Conservation (phyloP, 306 rosid genomes). For the Crataegus laevigata region DNA sequence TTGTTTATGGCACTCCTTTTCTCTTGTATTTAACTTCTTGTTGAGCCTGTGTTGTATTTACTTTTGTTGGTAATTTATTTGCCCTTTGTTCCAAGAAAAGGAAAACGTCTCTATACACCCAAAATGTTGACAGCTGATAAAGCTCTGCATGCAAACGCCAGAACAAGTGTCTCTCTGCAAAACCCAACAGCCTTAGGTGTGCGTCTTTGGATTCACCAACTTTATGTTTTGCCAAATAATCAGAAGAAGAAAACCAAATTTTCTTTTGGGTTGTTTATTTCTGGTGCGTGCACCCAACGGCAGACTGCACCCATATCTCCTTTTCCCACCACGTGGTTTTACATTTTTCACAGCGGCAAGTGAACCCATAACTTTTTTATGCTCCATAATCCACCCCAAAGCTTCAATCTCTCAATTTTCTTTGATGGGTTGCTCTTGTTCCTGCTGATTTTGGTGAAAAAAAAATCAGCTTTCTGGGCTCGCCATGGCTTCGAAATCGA, state of each 20-base stretch:
- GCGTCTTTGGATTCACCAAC: neutral
- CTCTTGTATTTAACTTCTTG: no score
- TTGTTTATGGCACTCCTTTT: no score
- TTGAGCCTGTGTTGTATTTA: no score
- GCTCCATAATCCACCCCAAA: constrained; percentile 3
- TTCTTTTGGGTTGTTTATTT: neutral
- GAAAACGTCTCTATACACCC: neutral
- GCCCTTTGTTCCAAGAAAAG: no score
- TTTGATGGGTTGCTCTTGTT: constrained; percentile 18
- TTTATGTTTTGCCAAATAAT: neutral
- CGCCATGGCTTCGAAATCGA: constrained; percentile 28
- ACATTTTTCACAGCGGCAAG: constrained; percentile 3
- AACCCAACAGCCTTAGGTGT: constrained; percentile 10
- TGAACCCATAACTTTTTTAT: constrained; percentile 4
- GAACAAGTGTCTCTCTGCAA: constrained; percentile 24
- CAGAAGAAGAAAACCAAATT: neutral
- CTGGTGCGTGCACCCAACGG: neutral
- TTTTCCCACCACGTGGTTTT: constrained; percentile 18
- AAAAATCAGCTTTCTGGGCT: neutral
- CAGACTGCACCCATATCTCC: neutral
- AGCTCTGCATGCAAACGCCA: constrained; percentile 24
- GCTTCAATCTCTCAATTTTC: neutral
- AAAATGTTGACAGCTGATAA: constrained; percentile 24
- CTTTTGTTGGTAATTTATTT: no score
- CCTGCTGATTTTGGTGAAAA: constrained; percentile 5